A percentile compares a stretch with the other conserved stretches of the same genome.
Conservation (phyloP, 2,329 filamentous ascomycete genomes). For the Ophiostoma ulmi region DNA sequence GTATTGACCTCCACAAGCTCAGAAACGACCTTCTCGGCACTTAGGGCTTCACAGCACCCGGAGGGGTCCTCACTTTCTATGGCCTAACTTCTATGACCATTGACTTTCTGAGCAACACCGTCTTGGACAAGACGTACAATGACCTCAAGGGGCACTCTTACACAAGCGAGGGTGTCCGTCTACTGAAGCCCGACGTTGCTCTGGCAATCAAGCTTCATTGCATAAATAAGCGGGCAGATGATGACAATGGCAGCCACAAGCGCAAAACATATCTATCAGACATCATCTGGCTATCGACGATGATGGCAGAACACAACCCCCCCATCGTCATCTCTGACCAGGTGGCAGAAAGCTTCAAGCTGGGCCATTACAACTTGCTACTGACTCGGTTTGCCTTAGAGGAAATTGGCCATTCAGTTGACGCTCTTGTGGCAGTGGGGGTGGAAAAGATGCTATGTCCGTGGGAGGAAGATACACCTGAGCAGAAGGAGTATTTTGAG, state of each 20-base stretch:
- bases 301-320: neutral
- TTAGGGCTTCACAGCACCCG: neutral
- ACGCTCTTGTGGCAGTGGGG: neutral
- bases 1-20: neutral
- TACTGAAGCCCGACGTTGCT: neutral
- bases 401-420: neutral
- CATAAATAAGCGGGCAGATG: neutral
- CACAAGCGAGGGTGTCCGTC: neutral
- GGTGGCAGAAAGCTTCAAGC: neutral
- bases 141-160: neutral
- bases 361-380: conserved; percentile 1
- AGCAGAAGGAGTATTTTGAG: neutral
- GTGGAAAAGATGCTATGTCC: neutral
- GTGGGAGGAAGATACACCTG: neutral
- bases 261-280: neutral
- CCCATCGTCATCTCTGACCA: neutral
- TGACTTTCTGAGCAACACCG: neutral
- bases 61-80: neutral
- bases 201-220: conserved; percentile 4
- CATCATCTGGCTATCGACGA: neutral
- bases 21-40: neutral
- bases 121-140: neutral
- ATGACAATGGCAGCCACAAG: neutral
- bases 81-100: neutral
- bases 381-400: neutral